phyloP scores from a whole-genome alignment of 805 yeast genomes.

The Candida stauntonica region DNA sequence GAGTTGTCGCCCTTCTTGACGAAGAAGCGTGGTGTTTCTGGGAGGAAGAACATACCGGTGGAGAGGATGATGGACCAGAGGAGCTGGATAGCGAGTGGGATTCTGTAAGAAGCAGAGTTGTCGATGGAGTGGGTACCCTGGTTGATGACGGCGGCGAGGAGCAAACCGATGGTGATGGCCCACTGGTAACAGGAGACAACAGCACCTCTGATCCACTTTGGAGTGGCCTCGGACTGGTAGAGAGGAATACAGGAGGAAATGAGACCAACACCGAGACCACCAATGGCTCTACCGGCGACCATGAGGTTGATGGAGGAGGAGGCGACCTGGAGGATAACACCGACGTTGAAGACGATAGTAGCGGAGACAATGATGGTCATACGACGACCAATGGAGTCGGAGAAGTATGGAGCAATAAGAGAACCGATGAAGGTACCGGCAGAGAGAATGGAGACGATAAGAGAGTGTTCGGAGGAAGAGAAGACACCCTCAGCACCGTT shows the following conservation, averaged over 20 bases:
- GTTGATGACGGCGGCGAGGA: constrained; percentile 66
- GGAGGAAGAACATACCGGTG: constrained; percentile 59
- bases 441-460: constrained; percentile 64
- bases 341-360: constrained; percentile 45
- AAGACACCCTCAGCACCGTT: constrained; percentile 27
- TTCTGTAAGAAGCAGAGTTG: constrained; percentile 59
- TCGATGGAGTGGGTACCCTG: constrained; percentile 56
- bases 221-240: constrained; percentile 76
- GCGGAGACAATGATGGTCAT: constrained; percentile 39
- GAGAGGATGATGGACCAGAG: constrained; percentile 60
- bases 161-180: constrained; percentile 66
- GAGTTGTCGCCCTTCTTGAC: constrained; percentile 53
- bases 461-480: constrained; percentile 44
- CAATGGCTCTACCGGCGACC: constrained; percentile 61
- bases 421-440: constrained; percentile 73
- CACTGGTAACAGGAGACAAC: constrained; percentile 72
- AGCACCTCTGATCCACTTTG: constrained; percentile 73
- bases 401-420: constrained; percentile 51
- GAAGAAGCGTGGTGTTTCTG: constrained; percentile 71
- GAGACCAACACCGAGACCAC: constrained; percentile 70
- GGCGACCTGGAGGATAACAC: constrained; percentile 45
- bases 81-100: constrained; percentile 69
- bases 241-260: constrained; percentile 68
- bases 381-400: constrained; percentile 53
- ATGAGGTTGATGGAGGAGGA: constrained; percentile 42